Percentiles rank a stretch among this genome's conserved stretches.
Conservation (phyloP, 441 rosid species). For the Erodium moschatum region DNA sequence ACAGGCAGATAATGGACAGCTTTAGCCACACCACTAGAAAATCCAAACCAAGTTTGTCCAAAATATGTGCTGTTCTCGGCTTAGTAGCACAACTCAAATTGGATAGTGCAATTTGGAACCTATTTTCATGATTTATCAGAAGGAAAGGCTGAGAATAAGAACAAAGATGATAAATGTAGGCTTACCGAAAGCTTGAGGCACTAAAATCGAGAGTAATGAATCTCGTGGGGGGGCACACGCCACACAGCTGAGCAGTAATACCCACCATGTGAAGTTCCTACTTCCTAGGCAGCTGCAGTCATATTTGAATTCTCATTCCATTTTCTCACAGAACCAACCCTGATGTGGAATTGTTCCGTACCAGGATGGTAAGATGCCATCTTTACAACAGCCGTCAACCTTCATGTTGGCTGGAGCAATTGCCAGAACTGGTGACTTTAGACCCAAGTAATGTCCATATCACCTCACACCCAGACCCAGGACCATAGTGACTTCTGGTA, state of each 20-base stretch:
- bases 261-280: too few species aligned
- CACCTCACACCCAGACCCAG: neutral
- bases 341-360: neutral
- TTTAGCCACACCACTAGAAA: neutral
- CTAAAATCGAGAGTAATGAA: neutral
- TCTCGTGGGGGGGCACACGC: neutral
- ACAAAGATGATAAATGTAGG: neutral
- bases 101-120: neutral
- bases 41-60: constrained; percentile 5
- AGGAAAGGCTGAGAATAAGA: neutral
- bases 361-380: neutral
- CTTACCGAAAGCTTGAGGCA: neutral
- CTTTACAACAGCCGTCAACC: constrained; percentile 2
- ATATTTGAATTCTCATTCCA: too few species aligned
- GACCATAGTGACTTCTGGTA: neutral
- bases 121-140: neutral
- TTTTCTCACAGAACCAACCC: too few species aligned
- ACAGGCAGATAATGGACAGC: neutral
- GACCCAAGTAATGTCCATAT: constrained; percentile 5
- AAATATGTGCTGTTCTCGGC: neutral
- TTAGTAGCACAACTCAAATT: neutral
- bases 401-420: constrained; percentile 2
- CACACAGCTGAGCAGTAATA: neutral
- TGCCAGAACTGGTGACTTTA: neutral
- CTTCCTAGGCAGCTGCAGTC: too few species aligned